phyloP scores from a whole-genome alignment of 805 yeast species.

The Lipomyces oligophaga region DNA sequence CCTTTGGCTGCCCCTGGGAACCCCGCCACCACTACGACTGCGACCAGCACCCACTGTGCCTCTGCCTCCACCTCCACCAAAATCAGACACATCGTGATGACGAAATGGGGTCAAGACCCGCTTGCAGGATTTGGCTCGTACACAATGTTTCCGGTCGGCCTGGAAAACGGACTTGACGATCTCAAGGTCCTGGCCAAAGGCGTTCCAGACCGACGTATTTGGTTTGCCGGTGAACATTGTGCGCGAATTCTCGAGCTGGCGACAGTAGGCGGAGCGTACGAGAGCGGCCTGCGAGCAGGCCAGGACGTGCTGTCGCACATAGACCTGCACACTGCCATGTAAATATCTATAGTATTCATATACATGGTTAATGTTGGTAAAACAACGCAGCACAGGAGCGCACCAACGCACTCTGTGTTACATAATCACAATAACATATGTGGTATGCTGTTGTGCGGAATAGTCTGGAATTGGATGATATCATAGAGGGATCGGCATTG shows the following conservation, averaged over 20 bases:
- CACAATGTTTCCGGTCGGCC: slow-evolving; percentile 23
- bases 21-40: slow-evolving; percentile 2
- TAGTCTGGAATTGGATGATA: no score
- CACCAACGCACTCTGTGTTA: no score
- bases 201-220: slow-evolving; percentile 19
- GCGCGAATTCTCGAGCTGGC: slow-evolving; percentile 18
- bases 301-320: slow-evolving; percentile 4
- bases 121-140: slow-evolving; percentile 37
- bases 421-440: no score
- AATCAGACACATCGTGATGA: slow-evolving; percentile 25
- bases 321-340: no score
- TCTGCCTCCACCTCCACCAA: no score
- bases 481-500: no score
- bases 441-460: no score
- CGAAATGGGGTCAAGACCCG: slow-evolving; percentile 34
- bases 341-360: no score
- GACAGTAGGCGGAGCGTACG: slow-evolving; percentile 29
- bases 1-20: slow-evolving; percentile 2
- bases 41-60: no score
- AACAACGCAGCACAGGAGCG: no score
- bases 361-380: no score
- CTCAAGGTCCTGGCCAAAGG: slow-evolving; percentile 30
- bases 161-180: slow-evolving; percentile 29
- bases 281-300: slow-evolving; percentile 24
- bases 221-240: slow-evolving; percentile 37